Evolutionary conservation across 495 filamentous ascomycete species (phyloP).

Genomic region (Neurospora sp.): DNA sequence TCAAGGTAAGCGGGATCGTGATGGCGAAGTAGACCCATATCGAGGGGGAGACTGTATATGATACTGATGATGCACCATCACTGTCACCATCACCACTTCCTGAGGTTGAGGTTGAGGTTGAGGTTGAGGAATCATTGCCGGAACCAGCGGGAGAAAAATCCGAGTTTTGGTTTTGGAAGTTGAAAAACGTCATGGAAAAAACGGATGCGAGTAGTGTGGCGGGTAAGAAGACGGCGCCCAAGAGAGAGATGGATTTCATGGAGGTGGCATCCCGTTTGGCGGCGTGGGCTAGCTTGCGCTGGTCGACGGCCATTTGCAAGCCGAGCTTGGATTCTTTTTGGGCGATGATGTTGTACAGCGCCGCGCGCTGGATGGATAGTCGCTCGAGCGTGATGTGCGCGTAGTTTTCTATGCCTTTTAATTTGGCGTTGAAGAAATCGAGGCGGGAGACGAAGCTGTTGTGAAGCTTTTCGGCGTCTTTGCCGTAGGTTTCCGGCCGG

Average conservation of each 20-base stretch:
- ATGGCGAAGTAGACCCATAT: conserved; percentile 49
- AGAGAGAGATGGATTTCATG: conserved; percentile 47
- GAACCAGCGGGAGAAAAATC: background rate
- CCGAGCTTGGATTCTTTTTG: conserved; percentile 48
- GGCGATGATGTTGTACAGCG: conserved; percentile 48
- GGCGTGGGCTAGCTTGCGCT: conserved; percentile 45
- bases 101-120: background rate
- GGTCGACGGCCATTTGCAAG: conserved; percentile 46
- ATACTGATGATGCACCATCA: background rate
- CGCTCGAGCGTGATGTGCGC: conserved; percentile 44
- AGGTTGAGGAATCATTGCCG: background rate
- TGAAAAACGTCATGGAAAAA: conserved; percentile 49
- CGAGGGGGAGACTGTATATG: conserved; percentile 23
- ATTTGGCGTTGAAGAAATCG: conserved; percentile 45
- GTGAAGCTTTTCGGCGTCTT: conserved; percentile 27
- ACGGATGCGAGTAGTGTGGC: conserved; percentile 44
- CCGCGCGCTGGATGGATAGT: conserved; percentile 42
- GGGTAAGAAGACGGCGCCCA: conserved; percentile 47
- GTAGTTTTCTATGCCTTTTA: conserved; percentile 47
- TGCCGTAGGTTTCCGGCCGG: conserved; percentile 9
- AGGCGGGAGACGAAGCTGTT: conserved; percentile 34
- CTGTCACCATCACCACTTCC: no score
- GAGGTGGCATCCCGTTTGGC: conserved; percentile 44
- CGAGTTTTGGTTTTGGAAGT: conserved; percentile 26
- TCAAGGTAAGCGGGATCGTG: conserved; percentile 38